Percentiles rank a stretch among this genome's conserved stretches.
Evolutionary conservation across 345 rosid species (phyloP).

Genomic region (Mercurialis annua): DNA sequence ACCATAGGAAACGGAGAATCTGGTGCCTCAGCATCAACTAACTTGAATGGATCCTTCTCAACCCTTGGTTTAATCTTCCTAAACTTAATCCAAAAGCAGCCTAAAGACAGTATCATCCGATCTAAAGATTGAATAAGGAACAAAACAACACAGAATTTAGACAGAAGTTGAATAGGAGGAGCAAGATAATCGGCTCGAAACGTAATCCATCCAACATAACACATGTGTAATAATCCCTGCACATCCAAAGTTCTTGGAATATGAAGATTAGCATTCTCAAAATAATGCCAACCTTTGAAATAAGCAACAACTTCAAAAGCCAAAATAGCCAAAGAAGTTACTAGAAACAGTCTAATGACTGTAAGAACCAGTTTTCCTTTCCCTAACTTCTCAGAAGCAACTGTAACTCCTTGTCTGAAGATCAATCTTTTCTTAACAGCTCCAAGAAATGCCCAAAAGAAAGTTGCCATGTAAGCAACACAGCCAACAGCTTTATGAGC

Average conservation of each 20-base stretch:
- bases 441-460: slow-evolving; percentile 80
- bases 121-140: slow-evolving; percentile 76
- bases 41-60: slow-evolving; percentile 49
- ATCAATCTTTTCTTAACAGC: slow-evolving; percentile 65
- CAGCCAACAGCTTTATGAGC: slow-evolving; percentile 88
- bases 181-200: slow-evolving; percentile 69
- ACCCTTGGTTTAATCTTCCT: slow-evolving; percentile 66
- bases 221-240: slow-evolving; percentile 58
- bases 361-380: slow-evolving; percentile 60
- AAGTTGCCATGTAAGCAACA: slow-evolving; percentile 66
- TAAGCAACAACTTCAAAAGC: slow-evolving; percentile 72
- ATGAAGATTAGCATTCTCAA: slow-evolving; percentile 53
- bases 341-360: slow-evolving; percentile 51
- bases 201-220: slow-evolving; percentile 58
- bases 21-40: slow-evolving; percentile 52
- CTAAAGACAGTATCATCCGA: slow-evolving; percentile 67
- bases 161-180: slow-evolving; percentile 55
- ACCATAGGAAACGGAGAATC: slow-evolving; percentile 62
- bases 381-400: slow-evolving; percentile 55
- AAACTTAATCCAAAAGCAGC: slow-evolving; percentile 77
- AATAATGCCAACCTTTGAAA: slow-evolving; percentile 77
- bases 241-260: slow-evolving; percentile 58
- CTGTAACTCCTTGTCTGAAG: slow-evolving; percentile 51
- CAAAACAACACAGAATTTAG: slow-evolving; percentile 60
- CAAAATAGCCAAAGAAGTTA: slow-evolving; percentile 43